Base-by-base conservation (phyloP, 495 filamentous ascomycete genomes). In the Jackrogersella minutella region DNA sequence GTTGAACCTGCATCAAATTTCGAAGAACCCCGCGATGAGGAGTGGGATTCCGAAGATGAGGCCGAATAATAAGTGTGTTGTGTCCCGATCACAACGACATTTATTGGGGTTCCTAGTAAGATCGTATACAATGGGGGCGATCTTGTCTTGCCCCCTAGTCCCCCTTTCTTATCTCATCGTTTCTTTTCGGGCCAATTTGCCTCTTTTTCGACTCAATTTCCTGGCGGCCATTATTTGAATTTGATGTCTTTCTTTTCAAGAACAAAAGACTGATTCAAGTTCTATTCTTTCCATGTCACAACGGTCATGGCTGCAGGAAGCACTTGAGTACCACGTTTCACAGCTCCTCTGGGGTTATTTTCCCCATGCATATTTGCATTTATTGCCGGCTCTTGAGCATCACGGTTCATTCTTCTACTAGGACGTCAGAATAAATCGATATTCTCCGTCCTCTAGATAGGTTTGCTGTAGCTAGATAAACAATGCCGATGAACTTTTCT, bases 361-460 rank as follows among this genome's bases (percentile, higher is more conserved):
- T 13, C 26, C 21, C 37, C 22, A 39, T 52, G 7, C 30, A 31
- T 39, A 22, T 28, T 22, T 36, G n/a, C n/a, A 5, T 31, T 36
- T 13, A 26, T 5, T 51, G 52, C 34, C 28, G 21, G 21, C n/a
- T n/a, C 31, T 56, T 28, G 5, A 17, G 43, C 5, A 43, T 33
- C 43, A 9, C 39, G 6, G n/a, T 17, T 55, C 30, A 24, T 54
- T 17, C 39, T 3, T 26, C 16, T 8, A 7, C 34, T 34, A 44
- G 24, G 28, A 46, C 14, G 26, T 53, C 22, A 21, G 14, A 53
- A 34, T 16, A 31, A 54, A 30, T 55, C 19, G 37, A 46, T 26
- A 17, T 51, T 10, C n/a, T 47, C 46, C 34, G n/a, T 58, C 39
- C 37, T 44, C 8, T 44, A 51, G 33, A 14, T 40, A 41, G 24